phyloP scores from a whole-genome alignment of 208 protist genomes.

The Crithidia expoeki region DNA sequence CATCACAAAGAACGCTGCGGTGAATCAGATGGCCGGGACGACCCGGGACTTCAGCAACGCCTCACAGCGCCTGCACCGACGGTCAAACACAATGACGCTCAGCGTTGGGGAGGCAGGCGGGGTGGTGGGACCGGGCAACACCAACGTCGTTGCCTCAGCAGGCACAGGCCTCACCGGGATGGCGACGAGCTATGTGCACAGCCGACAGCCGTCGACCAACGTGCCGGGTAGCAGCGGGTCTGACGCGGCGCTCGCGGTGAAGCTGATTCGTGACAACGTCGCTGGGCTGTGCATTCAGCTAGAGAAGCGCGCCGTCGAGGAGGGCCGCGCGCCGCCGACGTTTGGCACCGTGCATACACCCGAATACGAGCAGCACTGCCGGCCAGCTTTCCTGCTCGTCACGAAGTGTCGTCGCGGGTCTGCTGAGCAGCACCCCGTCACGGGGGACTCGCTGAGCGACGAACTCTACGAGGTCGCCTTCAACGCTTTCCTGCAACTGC shows the following conservation, averaged over 20 bases:
- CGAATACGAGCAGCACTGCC: conserved; percentile 63
- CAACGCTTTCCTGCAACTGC: conserved; percentile 53
- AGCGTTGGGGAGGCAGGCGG: not conserved
- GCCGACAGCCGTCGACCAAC: conserved; percentile 15
- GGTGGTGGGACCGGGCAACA: not conserved
- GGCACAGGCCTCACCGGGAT: not conserved
- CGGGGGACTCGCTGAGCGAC: conserved; percentile 39
- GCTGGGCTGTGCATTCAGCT: conserved; percentile 69
- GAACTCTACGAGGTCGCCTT: conserved; percentile 67
- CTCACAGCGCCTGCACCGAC: conserved; percentile 13
- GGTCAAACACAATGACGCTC: conserved; percentile 2
- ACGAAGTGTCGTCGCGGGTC: conserved; percentile 49
- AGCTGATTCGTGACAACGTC: conserved; percentile 63
- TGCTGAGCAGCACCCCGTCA: conserved; percentile 8
- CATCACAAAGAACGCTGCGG: not conserved
- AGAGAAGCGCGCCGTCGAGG: conserved; percentile 52
- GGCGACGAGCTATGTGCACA: conserved; percentile 22
- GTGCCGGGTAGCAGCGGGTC: conserved; percentile 11
- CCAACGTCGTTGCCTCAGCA: not conserved
- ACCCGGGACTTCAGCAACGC: conserved; percentile 11
- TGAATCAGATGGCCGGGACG: not conserved
- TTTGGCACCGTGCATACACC: conserved; percentile 45
- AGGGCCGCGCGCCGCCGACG: conserved; percentile 37
- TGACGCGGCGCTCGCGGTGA: conserved; percentile 22
- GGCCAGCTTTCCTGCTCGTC: conserved; percentile 58